Percentiles rank a stretch among this genome's conserved stretches.
Evolutionary conservation across 305 asterid genomes (phyloP).

Genomic region (Fraxinus albicans): DNA sequence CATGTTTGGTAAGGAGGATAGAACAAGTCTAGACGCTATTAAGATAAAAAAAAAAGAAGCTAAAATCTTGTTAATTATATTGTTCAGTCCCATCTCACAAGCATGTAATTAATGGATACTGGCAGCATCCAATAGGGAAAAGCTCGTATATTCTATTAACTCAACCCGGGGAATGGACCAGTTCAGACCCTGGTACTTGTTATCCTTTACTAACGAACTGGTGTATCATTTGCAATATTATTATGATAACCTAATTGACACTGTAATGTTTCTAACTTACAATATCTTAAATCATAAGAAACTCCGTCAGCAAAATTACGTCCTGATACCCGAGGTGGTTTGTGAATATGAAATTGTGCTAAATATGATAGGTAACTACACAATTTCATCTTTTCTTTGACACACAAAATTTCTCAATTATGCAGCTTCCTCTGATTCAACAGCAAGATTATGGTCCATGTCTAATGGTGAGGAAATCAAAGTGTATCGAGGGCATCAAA

Average conservation of each 20-base stretch:
- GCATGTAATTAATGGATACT: neutral
- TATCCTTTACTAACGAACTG: neutral
- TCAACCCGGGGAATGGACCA: neutral
- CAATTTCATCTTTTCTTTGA: neutral
- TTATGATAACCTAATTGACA: neutral
- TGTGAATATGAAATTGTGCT: neutral
- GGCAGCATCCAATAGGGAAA: neutral
- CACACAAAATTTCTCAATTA: neutral
- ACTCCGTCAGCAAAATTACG: neutral
- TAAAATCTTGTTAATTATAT: neutral
- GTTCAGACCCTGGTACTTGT: neutral
- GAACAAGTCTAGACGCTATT: neutral
- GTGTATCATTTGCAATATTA: neutral
- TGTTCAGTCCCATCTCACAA: neutral
- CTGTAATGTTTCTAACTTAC: neutral
- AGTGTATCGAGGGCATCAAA: slow-evolving; percentile 85
- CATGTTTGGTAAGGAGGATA: neutral
- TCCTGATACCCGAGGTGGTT: neutral
- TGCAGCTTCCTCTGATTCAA: slow-evolving; percentile 93
- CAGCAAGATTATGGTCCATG: slow-evolving; percentile 90
- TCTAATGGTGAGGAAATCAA: slow-evolving; percentile 76
- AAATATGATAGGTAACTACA: neutral
- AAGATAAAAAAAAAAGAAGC: neutral
- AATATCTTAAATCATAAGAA: neutral
- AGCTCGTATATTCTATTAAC: neutral